Evolutionary conservation across 2,329 filamentous ascomycete genomes (phyloP), one percentile per base, ranked within the genome.

Genomic region (Diaporthe sp.): DNA sequence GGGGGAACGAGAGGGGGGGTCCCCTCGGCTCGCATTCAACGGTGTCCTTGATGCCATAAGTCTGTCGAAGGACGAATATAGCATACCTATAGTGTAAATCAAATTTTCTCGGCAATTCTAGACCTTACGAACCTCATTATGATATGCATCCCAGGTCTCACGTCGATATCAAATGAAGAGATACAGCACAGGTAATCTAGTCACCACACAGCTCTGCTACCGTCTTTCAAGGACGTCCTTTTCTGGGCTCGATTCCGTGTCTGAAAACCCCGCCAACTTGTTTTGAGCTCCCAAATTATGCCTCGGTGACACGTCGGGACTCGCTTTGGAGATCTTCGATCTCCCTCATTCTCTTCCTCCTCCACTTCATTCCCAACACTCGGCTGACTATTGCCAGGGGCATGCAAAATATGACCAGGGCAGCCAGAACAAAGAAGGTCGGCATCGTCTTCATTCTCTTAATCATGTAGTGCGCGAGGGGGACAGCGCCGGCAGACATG

Each of bases 401-500:
- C 9, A 70, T n/a, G 28, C 49, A 70, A 4, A 74, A 15, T 5
- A 39, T 15, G 25, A 70, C 4, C 28, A 75, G 60, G 2, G 75
- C 6, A 2, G 72, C 74, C 67, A 79, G 25, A 13, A 37, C 58
- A 6, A 71, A 31, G 46, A 79, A 80, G 2, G 79, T 55, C 5
- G 28, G 37, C 5, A 42, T 74, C 0, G 75, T 57, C 1, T 77
- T 76, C 8, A 78, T 8, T 3, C 15, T 22, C 17, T 34, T 17
- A 28, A 78, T 75, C 74, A 81, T 70, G 2, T 28, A 68, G 60
- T 80, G 77, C 3, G 77, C 70, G 12, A 78, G 58, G 2, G 77
- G 77, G 2, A 82, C 80, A 4, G 80, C 81, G 0, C 77, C 73
- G 3, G 82, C 82, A 7, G 80, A 82, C 10, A 83, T 53, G 15